These are phyloP conservation scores for Penicillium sp. DNA, from an alignment of 2,329 filamentous ascomycete genomes.

Conservation along the genomic window DNA sequence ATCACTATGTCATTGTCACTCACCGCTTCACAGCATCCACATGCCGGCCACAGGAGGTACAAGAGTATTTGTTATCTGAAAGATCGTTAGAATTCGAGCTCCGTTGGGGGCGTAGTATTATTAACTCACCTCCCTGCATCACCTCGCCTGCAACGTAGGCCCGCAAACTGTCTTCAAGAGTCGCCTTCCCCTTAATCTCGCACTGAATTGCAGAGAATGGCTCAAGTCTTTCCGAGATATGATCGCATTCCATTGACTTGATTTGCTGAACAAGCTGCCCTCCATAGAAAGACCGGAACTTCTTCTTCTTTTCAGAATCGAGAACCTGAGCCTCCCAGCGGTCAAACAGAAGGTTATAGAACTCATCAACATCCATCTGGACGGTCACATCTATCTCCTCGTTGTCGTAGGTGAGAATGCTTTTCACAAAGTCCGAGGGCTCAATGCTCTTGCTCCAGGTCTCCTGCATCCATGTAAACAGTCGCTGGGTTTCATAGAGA, in stretches of 20 bases:
- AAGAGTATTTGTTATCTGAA: conserved; percentile 94
- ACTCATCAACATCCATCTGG: conserved; percentile 98
- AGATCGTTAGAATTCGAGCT: conserved; percentile 21
- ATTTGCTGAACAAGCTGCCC: conserved; percentile 92
- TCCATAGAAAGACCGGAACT: conserved; percentile 81
- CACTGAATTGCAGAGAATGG: conserved; percentile 93
- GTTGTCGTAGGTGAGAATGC: conserved; percentile 80
- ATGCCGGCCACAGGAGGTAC: conserved; percentile 80
- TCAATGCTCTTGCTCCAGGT: conserved; percentile 72
- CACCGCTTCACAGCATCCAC: conserved; percentile 90
- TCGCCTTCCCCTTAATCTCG: conserved; percentile 89
- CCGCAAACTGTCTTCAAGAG: conserved; percentile 79
- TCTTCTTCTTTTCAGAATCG: conserved; percentile 65
- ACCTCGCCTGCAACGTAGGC: conserved; percentile 96
- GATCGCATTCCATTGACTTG: conserved; percentile 88
- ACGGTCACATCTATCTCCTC: conserved; percentile 78
- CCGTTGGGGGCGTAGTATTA: neutral
- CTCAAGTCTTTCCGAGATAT: conserved; percentile 87
- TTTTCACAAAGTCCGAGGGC: conserved; percentile 68
- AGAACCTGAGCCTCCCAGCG: conserved; percentile 82
- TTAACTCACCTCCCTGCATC: conserved; percentile 75
- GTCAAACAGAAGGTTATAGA: conserved; percentile 91
- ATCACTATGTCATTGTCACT: conserved; percentile 13
- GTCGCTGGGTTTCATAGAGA: conserved; percentile 71
- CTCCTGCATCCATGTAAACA: conserved; percentile 86